phyloP scores from a whole-genome alignment of 305 asterid species.

The Ajuga reptans region DNA sequence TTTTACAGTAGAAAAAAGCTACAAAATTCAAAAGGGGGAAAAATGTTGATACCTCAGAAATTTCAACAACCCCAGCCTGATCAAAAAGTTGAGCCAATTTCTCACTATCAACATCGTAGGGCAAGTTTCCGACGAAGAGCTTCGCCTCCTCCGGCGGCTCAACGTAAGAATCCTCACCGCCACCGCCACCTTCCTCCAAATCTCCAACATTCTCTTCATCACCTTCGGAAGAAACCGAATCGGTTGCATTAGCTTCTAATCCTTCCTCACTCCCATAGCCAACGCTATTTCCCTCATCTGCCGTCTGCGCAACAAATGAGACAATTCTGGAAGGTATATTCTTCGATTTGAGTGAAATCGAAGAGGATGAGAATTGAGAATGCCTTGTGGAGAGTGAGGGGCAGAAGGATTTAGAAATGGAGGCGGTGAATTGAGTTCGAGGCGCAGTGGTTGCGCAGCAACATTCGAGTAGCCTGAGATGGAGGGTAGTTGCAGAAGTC shows the following conservation, averaged over 20 bases:
- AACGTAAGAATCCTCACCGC: slow-evolving; percentile 28
- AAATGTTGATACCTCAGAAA: slow-evolving; percentile 57
- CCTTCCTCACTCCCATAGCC: slow-evolving; percentile 14
- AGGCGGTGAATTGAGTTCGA: slow-evolving; percentile 22
- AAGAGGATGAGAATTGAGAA: slow-evolving; percentile 10
- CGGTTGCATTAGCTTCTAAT: slow-evolving; percentile 5
- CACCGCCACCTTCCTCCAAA: slow-evolving; percentile 27
- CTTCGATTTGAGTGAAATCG: slow-evolving; percentile 30
- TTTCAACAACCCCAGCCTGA: slow-evolving; percentile 84
- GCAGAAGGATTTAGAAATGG: slow-evolving; percentile 19
- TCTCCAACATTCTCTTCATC: slow-evolving; percentile 20
- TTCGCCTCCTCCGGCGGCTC: slow-evolving; percentile 90
- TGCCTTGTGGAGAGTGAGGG: slow-evolving; percentile 19
- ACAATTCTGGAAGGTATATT: slow-evolving; percentile 20
- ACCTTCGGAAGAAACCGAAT: not conserved
- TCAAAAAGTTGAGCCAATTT: slow-evolving; percentile 65
- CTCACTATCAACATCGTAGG: slow-evolving; percentile 66
- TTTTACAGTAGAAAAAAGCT: not conserved
- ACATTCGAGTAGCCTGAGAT: slow-evolving; percentile 32
- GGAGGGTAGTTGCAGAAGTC: slow-evolving; percentile 36
- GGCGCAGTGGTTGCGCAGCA: slow-evolving; percentile 26
- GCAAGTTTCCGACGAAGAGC: slow-evolving; percentile 81
- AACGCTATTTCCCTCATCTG: slow-evolving; percentile 1
- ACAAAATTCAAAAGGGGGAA: not conserved
- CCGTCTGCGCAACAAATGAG: slow-evolving; percentile 35